A percentile compares a stretch with the other conserved stretches of the same genome.
These are phyloP conservation scores for Glycyrrhiza uralensis DNA, from an alignment of 306 rosid genomes.

Conservation along the genomic window DNA sequence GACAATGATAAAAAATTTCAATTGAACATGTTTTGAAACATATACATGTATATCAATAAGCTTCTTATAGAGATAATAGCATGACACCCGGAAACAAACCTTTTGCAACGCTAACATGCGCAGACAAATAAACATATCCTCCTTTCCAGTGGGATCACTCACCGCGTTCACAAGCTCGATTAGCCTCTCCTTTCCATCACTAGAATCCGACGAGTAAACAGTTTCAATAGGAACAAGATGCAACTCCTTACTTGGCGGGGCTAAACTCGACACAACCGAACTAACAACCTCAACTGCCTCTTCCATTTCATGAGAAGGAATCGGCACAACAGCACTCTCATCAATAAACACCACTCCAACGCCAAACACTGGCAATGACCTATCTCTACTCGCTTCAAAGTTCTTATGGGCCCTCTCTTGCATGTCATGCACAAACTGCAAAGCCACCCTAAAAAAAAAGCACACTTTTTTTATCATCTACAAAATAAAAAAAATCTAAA, in stretches of 20 bases:
- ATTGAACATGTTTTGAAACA: neutral
- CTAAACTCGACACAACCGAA: constrained; percentile 50
- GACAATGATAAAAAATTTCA: neutral
- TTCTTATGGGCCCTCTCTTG: constrained; percentile 75
- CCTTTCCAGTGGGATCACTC: constrained; percentile 76
- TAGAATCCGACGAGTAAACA: constrained; percentile 45
- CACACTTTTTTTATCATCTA: neutral
- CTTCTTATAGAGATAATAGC: neutral
- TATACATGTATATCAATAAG: neutral
- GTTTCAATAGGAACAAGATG: constrained; percentile 68
- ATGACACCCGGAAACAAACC: constrained; percentile 41
- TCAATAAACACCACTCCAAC: constrained; percentile 88
- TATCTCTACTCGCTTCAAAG: constrained; percentile 86
- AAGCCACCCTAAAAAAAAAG: constrained; percentile 57
- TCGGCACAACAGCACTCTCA: constrained; percentile 48
- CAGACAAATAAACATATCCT: constrained; percentile 66
- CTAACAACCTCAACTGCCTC: constrained; percentile 44
- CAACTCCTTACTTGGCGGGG: constrained; percentile 62
- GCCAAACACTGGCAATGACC: constrained; percentile 77
- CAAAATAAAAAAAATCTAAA: neutral
- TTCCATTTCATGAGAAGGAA: constrained; percentile 43
- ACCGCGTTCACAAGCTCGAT: constrained; percentile 42
- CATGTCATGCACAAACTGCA: constrained; percentile 87
- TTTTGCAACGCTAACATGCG: constrained; percentile 82
- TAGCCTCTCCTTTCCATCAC: constrained; percentile 52